Percentiles rank a stretch among this genome's conserved stretches.
Evolutionary conservation across 2,329 filamentous ascomycete genomes (phyloP).

Genomic region (Zasmidium cellare): DNA sequence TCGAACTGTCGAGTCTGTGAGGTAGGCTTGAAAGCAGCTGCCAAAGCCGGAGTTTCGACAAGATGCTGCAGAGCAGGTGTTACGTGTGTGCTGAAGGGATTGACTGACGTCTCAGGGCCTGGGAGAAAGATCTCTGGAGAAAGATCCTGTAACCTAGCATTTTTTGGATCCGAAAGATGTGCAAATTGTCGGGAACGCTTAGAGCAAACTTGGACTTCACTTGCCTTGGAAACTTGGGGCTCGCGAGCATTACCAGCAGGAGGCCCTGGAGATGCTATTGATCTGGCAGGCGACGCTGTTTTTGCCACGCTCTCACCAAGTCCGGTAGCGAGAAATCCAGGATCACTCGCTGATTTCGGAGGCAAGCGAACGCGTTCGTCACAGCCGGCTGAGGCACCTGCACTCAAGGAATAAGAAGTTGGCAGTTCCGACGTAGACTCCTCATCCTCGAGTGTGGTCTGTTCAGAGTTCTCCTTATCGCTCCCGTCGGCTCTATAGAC

Average conservation of each 20-base stretch:
- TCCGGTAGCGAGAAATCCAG: slow-evolving; percentile 13
- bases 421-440: slow-evolving; percentile 33
- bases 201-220: neutral
- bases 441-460: neutral
- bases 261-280: no score
- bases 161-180: neutral
- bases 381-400: slow-evolving; percentile 24
- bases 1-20: slow-evolving; percentile 50
- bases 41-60: slow-evolving; percentile 27
- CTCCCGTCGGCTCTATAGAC: neutral
- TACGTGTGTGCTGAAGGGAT: slow-evolving; percentile 30
- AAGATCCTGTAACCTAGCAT: neutral
- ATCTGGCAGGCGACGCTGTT: no score
- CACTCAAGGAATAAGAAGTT: slow-evolving; percentile 36
- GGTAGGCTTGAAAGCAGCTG: slow-evolving; percentile 35
- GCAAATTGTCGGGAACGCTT: neutral
- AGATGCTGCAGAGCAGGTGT: slow-evolving; percentile 34
- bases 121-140: slow-evolving; percentile 24
- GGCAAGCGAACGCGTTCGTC: slow-evolving; percentile 14
- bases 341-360: slow-evolving; percentile 26
- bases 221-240: neutral
- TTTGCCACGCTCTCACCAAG: neutral
- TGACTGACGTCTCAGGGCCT: slow-evolving; percentile 20
- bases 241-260: neutral
- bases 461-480: slow-evolving; percentile 2